Evolutionary conservation across 805 yeast genomes (phyloP), one percentile per base, ranked within the genome.

Genomic region (Nakazawaea ishiwadae): DNA sequence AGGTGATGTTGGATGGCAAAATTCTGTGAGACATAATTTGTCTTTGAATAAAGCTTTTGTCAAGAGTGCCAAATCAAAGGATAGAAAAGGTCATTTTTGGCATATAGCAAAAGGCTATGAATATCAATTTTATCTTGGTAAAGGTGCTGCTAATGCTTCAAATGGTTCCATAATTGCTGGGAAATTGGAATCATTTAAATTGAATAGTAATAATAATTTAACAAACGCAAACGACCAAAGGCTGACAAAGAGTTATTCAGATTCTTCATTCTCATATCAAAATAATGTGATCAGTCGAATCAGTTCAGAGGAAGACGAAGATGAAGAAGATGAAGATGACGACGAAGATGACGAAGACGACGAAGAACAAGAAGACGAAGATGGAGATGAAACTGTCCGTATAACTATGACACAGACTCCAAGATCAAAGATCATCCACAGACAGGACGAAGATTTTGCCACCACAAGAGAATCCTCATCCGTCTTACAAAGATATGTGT

Each of bases 1-100:
- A 48, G 84, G 85, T 45, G 96, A 88, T 51, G 84, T 87, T 9
- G 96, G 97, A 20, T 91, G 99, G 99, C 97, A 91, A 63, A 91
- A 91, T 63, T 90, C 96, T 26, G 93, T 91, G 48, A 80, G 99
- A 47, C 99, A 91, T 63, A 91, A 93, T 51, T 68, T 91, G 23
- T 88, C 96, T 10, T 71, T 91, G 52, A 93, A 91, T 62, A 93
- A 93, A 57, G 96, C 97, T 0, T 91, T 91, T 57, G 72, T 84
- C 37, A 91, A 91, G 63, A 82, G 93, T 17, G 96, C 86, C 50
- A 84, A 90, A 59, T 90, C 96, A 10, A 83, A 84, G 51, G 95
- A 84, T 63, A 89, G 91, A 6, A 85, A 85, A 58, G 93, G 93
- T 24, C 96, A 90, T 64, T 91, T 83, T 60, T 91, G 99, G 99